Evolutionary conservation across 345 rosid genomes (phyloP).

Genomic region (Sapria himalayana): DNA sequence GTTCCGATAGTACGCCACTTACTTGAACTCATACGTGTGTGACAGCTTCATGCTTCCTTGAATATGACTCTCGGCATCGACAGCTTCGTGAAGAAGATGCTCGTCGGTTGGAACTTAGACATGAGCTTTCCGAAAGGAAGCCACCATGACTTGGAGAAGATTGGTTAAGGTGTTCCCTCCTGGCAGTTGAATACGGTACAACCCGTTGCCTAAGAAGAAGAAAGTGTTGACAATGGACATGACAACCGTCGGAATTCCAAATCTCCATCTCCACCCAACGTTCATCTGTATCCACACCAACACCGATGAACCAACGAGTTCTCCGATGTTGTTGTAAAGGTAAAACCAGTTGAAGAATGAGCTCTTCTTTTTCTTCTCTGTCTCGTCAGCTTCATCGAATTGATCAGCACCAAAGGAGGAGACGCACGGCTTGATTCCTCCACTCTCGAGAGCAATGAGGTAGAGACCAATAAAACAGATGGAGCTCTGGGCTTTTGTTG

Average conservation of each 20-base stretch:
- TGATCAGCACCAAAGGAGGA: conserved; percentile 97
- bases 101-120: conserved; percentile 51
- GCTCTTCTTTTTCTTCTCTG: conserved; percentile 58
- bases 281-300: conserved; percentile 94
- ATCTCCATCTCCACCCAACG: conserved; percentile 96
- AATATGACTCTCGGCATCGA: conserved; percentile 43
- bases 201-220: conserved; percentile 54
- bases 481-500: conserved; percentile 28
- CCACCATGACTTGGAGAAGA: conserved; percentile 58
- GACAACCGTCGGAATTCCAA: conserved; percentile 66
- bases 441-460: conserved; percentile 82
- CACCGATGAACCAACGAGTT: conserved; percentile 68
- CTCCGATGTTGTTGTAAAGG: conserved; percentile 74
- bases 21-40: conserved; percentile 50
- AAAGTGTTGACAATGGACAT: conserved; percentile 64
- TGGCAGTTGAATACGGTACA: conserved; percentile 58
- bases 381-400: conserved; percentile 65
- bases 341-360: conserved; percentile 95
- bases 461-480: conserved; percentile 52
- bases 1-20: no score
- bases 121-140: conserved; percentile 44
- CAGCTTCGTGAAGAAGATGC: conserved; percentile 52
- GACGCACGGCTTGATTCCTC: conserved; percentile 94
- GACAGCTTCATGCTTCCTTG: conserved; percentile 68
- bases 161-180: conserved; percentile 89